phyloP scores from a whole-genome alignment of 1,284 basidiomycete genomes.

The Puccinia novopanici region DNA sequence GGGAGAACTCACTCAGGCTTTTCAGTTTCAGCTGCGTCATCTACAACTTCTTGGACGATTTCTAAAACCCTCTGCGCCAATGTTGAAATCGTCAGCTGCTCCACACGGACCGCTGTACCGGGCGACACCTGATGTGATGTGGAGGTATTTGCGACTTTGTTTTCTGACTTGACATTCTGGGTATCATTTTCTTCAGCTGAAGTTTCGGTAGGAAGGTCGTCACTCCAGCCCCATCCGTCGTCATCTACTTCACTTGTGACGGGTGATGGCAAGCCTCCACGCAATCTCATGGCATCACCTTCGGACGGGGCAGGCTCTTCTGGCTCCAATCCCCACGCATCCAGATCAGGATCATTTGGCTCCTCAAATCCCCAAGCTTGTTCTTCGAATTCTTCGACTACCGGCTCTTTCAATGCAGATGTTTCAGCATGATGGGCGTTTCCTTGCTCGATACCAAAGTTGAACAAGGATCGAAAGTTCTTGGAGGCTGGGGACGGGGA shows the following conservation, averaged over 20 bases:
- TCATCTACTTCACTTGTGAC: conserved; percentile 33
- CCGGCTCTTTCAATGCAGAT: not conserved
- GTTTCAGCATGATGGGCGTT: conserved; percentile 1
- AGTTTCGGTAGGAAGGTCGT: conserved; percentile 32
- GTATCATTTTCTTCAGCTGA: not conserved
- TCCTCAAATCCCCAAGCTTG: conserved; percentile 44
- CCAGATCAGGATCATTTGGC: conserved; percentile 17
- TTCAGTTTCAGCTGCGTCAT: conserved; percentile 27
- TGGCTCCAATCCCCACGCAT: conserved; percentile 38
- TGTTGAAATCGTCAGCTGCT: conserved; percentile 46
- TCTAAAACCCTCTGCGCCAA: conserved; percentile 34
- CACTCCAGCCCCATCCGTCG: conserved; percentile 48
- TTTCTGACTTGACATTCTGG: not conserved
- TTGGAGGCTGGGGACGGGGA: not conserved
- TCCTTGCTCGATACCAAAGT: conserved; percentile 27
- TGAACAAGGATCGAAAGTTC: conserved; percentile 47
- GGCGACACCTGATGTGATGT: not conserved
- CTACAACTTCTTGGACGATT: conserved; percentile 19
- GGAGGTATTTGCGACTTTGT: not conserved
- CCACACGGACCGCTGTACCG: not conserved
- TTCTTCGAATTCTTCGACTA: conserved; percentile 17
- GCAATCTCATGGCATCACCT: conserved; percentile 31
- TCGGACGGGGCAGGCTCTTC: conserved; percentile 9
- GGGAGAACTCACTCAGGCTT: conserved; percentile 32
- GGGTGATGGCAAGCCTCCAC: conserved; percentile 38